Evolutionary conservation across 192 early-diverging fungal genomes (phyloP), one percentile per base, ranked within the genome.

Genomic region (Lobulomyces angularis): DNA sequence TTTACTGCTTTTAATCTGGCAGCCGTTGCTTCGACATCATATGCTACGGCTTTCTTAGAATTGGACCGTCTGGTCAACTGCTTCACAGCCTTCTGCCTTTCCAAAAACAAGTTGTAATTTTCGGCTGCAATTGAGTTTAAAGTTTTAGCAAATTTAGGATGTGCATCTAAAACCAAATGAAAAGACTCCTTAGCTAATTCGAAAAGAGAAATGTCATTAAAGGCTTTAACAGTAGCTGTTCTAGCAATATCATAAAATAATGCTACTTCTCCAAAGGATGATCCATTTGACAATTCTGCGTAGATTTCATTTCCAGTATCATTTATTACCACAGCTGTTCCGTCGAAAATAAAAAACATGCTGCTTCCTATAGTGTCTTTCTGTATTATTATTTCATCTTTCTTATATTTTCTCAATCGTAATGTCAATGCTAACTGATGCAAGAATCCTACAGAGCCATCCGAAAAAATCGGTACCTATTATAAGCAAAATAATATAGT

Each of bases 261-360:
- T 8, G 70, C 63, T 14, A 73, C 70, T 51, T 73, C 70, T 3
- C 70, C 70, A 46, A 73, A 73, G 40, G 61, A 73, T 18, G 57
- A 42, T 8, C 48, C 52, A 7, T 46, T 27, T 18, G 35, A 32
- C 26, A 74, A 43, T 33, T 69, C 59, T 20, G 68, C 70, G 39
- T 55, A 73, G 8, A 65, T 40, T 8, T 37, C 50, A 16, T 26
- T 48, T 2, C 63, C 61, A 36, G 72, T 62, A 25, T 74, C 61
- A 9, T 61, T 66, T 8, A 65, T 52, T 2, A 73, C 68, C 32
- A 74, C 58, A 9, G 58, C 70, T 8, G 37, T 48, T 19, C 70
- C 70, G 36, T 66, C 69, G 17, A 75, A 44, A 1, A 73, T 59
- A 50, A 73, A 74, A 34, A 49, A 73, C 70, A 73, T 74, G 40